Evolutionary conservation across 331 rosid genomes (phyloP), one percentile per base, ranked within the genome.

Genomic region (Rosa hybrid): DNA sequence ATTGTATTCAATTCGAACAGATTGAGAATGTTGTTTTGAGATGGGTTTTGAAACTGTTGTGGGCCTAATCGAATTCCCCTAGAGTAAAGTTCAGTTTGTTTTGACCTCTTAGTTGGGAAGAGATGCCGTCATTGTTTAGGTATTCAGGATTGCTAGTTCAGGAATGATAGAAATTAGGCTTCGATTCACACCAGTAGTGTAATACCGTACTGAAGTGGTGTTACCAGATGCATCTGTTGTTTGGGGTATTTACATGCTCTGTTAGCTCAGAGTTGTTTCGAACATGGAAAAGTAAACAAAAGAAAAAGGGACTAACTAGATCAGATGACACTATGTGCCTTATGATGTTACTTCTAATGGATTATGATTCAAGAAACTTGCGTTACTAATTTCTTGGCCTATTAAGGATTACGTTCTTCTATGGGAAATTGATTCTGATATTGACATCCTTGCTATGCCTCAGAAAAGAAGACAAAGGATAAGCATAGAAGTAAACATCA

Each of bases 381-480:
- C 57, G 46, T 69, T 78, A 63, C 18, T 64, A 18, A 6, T 76
- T 13, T 54, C 50, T 62, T 34, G 44, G 48, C 70, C 75, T 50
- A 50, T 83, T 0, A 12, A 27, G 23, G 8, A 67, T 74, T 74
- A 71, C 73, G 44, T 79, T 81, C 71, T 64, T 57, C 17, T 25
- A n/a, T 69, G 71, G 45, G n/a, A 77, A 83, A 42, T 53, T 57
- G 48, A 18, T 77, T 50, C 48, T 69, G 39, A 57, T 77, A 67
- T 72, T 75, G 34, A 54, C 54, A 67, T 27, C n/a, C 25, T 83
- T 83, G 23, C 84, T 80, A 74, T 69, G 69, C 80, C 56, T 81
- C 91, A 90, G 99, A 87, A 62, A 95, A 88, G 92, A 92, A 87
- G 84, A 82, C 81, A 34, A 95, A 91, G 87, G 98, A 90, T 74